phyloP scores from a whole-genome alignment of 202 grass and related monocot genomes.

The Digitaria exilis region DNA sequence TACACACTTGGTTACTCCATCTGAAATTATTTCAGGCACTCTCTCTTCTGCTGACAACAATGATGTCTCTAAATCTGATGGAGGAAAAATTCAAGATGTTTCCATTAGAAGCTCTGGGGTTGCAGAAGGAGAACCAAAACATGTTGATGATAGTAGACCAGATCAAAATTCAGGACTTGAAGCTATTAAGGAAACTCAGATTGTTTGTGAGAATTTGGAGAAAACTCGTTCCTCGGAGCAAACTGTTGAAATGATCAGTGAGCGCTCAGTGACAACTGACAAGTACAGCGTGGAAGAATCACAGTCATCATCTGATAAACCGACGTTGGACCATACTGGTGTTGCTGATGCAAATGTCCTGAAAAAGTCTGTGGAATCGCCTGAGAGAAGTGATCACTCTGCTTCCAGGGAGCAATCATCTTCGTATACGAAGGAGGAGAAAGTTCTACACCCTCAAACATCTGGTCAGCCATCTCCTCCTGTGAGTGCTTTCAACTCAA shows the following conservation, averaged over 20 bases:
- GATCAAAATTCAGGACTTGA: slow-evolving; percentile 49
- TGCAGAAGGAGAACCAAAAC: slow-evolving; percentile 50
- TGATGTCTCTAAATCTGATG: slow-evolving; percentile 51
- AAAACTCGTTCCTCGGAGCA: slow-evolving; percentile 50
- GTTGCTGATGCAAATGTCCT: slow-evolving; percentile 49
- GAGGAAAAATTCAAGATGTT: slow-evolving; percentile 52
- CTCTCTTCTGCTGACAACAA: slow-evolving; percentile 60
- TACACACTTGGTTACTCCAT: slow-evolving; percentile 93
- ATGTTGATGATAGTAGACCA: slow-evolving; percentile 48
- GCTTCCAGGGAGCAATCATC: slow-evolving; percentile 49
- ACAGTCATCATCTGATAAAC: slow-evolving; percentile 37
- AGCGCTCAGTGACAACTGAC: slow-evolving; percentile 46
- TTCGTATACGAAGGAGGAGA: slow-evolving; percentile 53
- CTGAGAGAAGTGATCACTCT: slow-evolving; percentile 55
- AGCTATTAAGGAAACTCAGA: slow-evolving; percentile 59
- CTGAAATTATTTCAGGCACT: slow-evolving; percentile 90
- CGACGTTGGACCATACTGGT: slow-evolving; percentile 39
- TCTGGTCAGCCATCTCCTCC: slow-evolving; percentile 56
- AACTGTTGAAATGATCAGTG: slow-evolving; percentile 66
- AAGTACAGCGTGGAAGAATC: slow-evolving; percentile 68
- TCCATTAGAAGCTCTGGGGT: slow-evolving; percentile 34
- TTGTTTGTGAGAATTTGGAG: slow-evolving; percentile 50
- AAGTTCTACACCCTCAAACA: slow-evolving; percentile 61
- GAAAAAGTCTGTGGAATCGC: slow-evolving; percentile 55
- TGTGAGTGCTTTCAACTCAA: slow-evolving; percentile 60